phyloP scores from a whole-genome alignment of 164 flowering plant genomes.

The Vitis cinerea region DNA sequence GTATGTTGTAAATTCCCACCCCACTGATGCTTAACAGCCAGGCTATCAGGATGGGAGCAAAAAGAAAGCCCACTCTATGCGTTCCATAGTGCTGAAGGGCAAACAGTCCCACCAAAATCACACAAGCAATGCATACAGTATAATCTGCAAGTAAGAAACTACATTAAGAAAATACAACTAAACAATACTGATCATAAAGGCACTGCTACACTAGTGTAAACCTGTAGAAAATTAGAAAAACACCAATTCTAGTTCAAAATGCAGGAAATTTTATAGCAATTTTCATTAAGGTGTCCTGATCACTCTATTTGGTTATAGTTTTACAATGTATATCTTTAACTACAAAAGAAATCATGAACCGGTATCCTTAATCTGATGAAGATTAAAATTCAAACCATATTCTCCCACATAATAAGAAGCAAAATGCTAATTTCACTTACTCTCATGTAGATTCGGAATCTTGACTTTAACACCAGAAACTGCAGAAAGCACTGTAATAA shows the following conservation, averaged over 20 bases:
- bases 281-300: too few relatives aligned
- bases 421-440: constrained; percentile 25
- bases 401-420: background rate
- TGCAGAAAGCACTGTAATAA: constrained; percentile 48
- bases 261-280: background rate
- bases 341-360: too few relatives aligned
- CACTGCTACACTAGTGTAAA: too few relatives aligned
- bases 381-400: background rate
- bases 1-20: constrained; percentile 59
- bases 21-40: constrained; percentile 68
- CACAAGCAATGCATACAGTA: constrained; percentile 40
- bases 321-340: too few relatives aligned
- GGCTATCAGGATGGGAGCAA: constrained; percentile 57
- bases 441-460: constrained; percentile 34
- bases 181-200: background rate
- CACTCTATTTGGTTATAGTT: too few relatives aligned
- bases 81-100: constrained; percentile 70
- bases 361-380: background rate
- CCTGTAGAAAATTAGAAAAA: background rate
- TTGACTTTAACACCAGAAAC: constrained; percentile 45
- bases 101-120: constrained; percentile 55
- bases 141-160: constrained; percentile 27
- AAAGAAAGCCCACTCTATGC: constrained; percentile 51
- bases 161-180: background rate
- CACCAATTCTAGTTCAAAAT: background rate